phyloP scores from a whole-genome alignment of 2,329 filamentous ascomycete genomes.

The Thielaviopsis punctulata region DNA sequence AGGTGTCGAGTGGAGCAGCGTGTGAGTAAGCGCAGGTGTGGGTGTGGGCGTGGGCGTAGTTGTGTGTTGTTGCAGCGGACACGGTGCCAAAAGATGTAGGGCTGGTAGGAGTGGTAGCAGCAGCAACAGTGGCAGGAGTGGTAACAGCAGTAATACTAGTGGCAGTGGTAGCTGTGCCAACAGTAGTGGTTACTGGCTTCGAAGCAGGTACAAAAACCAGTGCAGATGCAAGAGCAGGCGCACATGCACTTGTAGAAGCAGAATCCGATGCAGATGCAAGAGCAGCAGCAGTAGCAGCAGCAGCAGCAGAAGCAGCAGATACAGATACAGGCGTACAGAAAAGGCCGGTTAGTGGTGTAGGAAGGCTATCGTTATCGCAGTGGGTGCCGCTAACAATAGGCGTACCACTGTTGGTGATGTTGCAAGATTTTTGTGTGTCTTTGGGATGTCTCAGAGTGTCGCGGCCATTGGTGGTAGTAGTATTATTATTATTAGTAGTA shows the following conservation, averaged over 20 bases:
- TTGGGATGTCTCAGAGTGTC: not conserved
- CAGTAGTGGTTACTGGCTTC: not conserved
- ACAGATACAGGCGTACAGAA: not conserved
- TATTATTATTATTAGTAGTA: not conserved
- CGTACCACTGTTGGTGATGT: not conserved
- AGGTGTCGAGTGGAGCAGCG: not conserved
- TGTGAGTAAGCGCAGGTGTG: not conserved
- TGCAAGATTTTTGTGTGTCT: not conserved
- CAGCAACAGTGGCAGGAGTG: not conserved
- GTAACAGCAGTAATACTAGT: not conserved
- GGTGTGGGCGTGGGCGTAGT: too few relatives aligned
- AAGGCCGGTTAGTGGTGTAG: not conserved
- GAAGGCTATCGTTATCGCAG: not conserved
- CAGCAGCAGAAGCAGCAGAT: not conserved
- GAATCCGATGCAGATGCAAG: not conserved
- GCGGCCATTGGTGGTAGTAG: not conserved
- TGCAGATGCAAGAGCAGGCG: not conserved
- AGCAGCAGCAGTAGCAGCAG: not conserved
- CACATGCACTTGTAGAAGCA: not conserved
- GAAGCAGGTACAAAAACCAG: too few relatives aligned
- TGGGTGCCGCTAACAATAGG: not conserved
- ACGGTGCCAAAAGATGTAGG: not conserved
- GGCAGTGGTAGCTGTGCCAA: not conserved
- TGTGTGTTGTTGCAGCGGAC: not conserved
- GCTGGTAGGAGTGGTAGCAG: not conserved